These are phyloP conservation scores for Pythium insidiosum DNA, from an alignment of 352 stramenopile genomes.

Conservation along the genomic window DNA sequence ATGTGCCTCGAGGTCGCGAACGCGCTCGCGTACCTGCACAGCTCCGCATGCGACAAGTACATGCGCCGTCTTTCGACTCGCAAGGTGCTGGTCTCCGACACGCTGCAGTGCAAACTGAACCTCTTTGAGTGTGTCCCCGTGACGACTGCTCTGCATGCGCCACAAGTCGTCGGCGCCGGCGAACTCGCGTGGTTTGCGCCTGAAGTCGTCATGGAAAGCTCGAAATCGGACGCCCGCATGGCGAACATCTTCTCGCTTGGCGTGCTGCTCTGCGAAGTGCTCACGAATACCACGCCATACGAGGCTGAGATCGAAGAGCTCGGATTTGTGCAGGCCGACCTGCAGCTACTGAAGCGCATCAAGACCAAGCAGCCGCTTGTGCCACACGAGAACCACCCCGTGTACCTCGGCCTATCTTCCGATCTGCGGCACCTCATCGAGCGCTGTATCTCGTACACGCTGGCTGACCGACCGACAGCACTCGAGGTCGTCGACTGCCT, in stretches of 20 bases:
- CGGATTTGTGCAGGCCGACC: slow-evolving; percentile 12
- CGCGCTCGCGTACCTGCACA: slow-evolving; percentile 57
- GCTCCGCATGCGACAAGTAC: slow-evolving; percentile 12
- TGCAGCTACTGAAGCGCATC: slow-evolving; percentile 12
- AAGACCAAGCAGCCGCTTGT: slow-evolving; percentile 8
- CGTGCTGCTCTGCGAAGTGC: slow-evolving; percentile 22
- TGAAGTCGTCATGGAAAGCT: slow-evolving; percentile 12
- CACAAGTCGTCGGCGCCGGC: slow-evolving; percentile 12
- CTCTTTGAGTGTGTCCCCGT: slow-evolving; percentile 14
- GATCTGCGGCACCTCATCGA: slow-evolving; percentile 14
- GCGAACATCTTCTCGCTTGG: slow-evolving; percentile 24
- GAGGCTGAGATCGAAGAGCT: slow-evolving; percentile 12
- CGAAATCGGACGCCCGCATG: slow-evolving; percentile 10
- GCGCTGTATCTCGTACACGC: slow-evolving; percentile 14
- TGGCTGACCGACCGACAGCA: slow-evolving; percentile 8
- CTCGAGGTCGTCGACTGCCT: slow-evolving; percentile 11
- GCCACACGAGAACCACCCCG: slow-evolving; percentile 16
- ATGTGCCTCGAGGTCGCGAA: slow-evolving; percentile 65
- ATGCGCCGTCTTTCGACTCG: slow-evolving; percentile 14
- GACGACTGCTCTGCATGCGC: slow-evolving; percentile 3
- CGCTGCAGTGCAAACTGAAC: slow-evolving; percentile 20
- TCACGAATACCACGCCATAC: slow-evolving; percentile 17
- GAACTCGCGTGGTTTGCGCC: slow-evolving; percentile 16
- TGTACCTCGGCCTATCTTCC: slow-evolving; percentile 10
- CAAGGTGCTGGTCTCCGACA: slow-evolving; percentile 20